Conservation (phyloP, 2,329 filamentous ascomycete genomes). For the Lachnellula cervina region DNA sequence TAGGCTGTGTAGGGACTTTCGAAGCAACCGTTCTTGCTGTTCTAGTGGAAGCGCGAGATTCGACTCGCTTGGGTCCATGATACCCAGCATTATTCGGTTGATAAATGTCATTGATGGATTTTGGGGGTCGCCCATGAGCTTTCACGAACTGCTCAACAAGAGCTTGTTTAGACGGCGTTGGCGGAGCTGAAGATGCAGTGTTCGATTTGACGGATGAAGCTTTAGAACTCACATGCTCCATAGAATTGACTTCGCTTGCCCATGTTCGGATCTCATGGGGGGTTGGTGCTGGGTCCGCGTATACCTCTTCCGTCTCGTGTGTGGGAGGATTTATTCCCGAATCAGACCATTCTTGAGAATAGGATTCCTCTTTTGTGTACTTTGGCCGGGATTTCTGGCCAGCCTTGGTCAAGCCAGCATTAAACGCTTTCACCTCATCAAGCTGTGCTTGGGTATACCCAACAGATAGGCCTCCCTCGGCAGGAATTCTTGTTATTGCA, state of each 20-base stretch:
- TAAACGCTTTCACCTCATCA: conserved; percentile 20
- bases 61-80: background rate
- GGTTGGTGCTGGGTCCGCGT: background rate
- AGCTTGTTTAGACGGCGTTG: background rate
- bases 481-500: background rate
- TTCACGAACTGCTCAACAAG: conserved; percentile 12
- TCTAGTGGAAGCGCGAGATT: conserved; percentile 6
- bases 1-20: background rate
- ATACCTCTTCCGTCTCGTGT: background rate
- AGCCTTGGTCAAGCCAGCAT: conserved; percentile 18
- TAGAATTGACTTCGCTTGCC: conserved; percentile 8
- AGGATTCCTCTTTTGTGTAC: conserved; percentile 2
- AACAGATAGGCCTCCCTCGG: conserved; percentile 12
- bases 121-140: conserved; percentile 9
- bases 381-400: conserved; percentile 12
- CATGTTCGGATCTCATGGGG: conserved; percentile 16
- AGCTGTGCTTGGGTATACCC: conserved; percentile 20
- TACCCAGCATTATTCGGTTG: conserved; percentile 22
- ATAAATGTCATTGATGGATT: conserved; percentile 11
- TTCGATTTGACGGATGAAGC: background rate
- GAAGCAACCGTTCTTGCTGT: conserved; percentile 1
- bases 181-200: background rate
- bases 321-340: background rate
- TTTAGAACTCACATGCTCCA: background rate
- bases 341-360: background rate